Base-by-base conservation (phyloP, 2,329 filamentous ascomycete genomes). In the Nannizziopsis arthrosporioides region DNA sequence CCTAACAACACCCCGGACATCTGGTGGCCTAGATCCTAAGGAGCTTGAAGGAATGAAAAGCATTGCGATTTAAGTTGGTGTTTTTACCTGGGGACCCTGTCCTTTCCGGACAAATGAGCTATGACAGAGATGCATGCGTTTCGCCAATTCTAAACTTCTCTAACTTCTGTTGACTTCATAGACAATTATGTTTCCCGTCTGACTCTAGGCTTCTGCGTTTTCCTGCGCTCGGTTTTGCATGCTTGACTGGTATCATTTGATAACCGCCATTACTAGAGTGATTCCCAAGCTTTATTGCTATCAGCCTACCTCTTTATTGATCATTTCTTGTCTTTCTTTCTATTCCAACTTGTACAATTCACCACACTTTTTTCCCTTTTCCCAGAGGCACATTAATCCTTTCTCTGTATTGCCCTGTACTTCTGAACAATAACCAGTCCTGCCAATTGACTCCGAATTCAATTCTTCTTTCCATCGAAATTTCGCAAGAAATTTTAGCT, bases 11-110 rank as follows among this genome's bases (percentile, higher is more conserved):
- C 57, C 56, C 37, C 57, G 50, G 44, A 54, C 62, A 11, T 55
- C 61, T 42, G 56, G 53, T 30, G 59, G 53, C 50, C 57, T 63
- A 55, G 68, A 65, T 43, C 62, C 57, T 32, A 67, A 63, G 55
- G 67, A 62, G 51, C 61, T 68, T 48, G 68, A 65, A 42, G 68
- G 65, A 40, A 72, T 72, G 69, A 72, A 70, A 58, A 71, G 65
- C 51, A 66, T 72, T 54, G 62, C 45, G 30, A 49, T 53, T 42
- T 53, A 32, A 53, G n/a, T 19, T 19, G 12, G 15, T 10, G 17
- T 17, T 34, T 11, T 35, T 10, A 5, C 7, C 14, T 11, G 10
- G 22, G 27, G 15, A 15, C 19, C 19, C 15, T 14, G 4, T 31
- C 40, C 10, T 14, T 15, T 14, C n/a, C 12, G n/a, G 30, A 27